phyloP scores from a whole-genome alignment of 495 filamentous ascomycete species.

The Lasiosphaeria miniovina region DNA sequence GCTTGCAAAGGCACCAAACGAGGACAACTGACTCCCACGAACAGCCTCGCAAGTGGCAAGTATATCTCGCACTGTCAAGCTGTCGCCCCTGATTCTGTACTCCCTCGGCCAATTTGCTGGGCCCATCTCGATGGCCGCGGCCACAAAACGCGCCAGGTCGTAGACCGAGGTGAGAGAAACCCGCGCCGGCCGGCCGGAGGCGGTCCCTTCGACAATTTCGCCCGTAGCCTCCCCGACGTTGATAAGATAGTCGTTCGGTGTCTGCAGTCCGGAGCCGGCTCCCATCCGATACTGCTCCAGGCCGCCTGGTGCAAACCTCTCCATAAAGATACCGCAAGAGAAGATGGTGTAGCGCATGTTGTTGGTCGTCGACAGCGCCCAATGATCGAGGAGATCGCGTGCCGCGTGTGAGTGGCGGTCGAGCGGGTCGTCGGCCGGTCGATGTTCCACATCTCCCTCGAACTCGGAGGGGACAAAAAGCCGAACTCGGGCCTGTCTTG shows the following conservation, averaged over 20 bases:
- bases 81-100: conserved; percentile 61
- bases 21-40: conserved; percentile 34
- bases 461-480: conserved; percentile 75
- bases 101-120: conserved; percentile 64
- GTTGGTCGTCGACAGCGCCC: conserved; percentile 39
- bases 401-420: conserved; percentile 47
- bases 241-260: conserved; percentile 62
- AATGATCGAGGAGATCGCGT: conserved; percentile 53
- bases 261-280: conserved; percentile 38
- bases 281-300: conserved; percentile 56
- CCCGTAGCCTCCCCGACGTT: conserved; percentile 56
- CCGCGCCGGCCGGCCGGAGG: conserved; percentile 45
- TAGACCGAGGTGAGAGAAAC: conserved; percentile 65
- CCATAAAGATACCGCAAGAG: conserved; percentile 73
- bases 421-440: conserved; percentile 54
- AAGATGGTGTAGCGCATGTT: conserved; percentile 64
- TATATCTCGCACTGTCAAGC: conserved; percentile 52
- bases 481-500: conserved; percentile 58
- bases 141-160: conserved; percentile 66
- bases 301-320: conserved; percentile 66
- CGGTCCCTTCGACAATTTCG: conserved; percentile 52
- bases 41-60: conserved; percentile 43
- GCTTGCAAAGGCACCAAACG: neutral
- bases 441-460: conserved; percentile 54
- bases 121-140: conserved; percentile 57